Base-by-base conservation (phyloP, 495 filamentous ascomycete genomes). In the Lasiosphaeria hispida region DNA sequence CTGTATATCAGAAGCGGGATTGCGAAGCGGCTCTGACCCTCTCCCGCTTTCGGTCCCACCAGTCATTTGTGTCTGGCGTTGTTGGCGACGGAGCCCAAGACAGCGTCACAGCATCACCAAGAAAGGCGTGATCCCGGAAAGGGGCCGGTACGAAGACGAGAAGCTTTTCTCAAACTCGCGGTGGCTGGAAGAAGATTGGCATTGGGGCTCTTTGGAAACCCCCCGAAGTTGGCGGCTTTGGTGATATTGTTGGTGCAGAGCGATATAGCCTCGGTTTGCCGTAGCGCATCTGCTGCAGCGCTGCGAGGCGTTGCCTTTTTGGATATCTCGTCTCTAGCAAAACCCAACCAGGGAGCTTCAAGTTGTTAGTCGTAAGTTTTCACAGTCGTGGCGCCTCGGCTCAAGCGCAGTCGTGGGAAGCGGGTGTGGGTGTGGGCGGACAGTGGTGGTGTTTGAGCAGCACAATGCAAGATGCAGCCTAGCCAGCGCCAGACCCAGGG, bases 11-110 rank as follows among this genome's bases (percentile, higher is more conserved):
- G 59, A 39, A 11, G 14, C 58, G 14, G 64, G 38, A 33, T 30
- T 14, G 38, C 47, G 40, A 43, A 63, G 60, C 54, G 63, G 48
- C 44, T 56, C 55, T 48, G 57, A 55, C 57, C 60, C 66, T 54
- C 39, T 60, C 35, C 41, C 61, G 38, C 57, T 48, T 33, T 54
- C 51, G 41, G 53, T 14, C 33, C 57, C 61, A 23, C 44, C 47
- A 30, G 68, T 56, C 68, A 70, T 70, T 63, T 69, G 66, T 30
- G 58, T 58, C 45, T 60, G 42, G 13, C 37, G 45, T 51, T 39
- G 53, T 47, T 33, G 55, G 48, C 48, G 33, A 59, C 34, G 50
- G 30, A 43, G 47, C 36, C 10, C 38, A 33, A 17, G 48, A 43
- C 47, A 47, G 18, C 42, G 45, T 56, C 61, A 58, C 44, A 50